Evolutionary conservation across 352 stramenopile genomes (phyloP).

Genomic region (Phytophthora hybrid): DNA sequence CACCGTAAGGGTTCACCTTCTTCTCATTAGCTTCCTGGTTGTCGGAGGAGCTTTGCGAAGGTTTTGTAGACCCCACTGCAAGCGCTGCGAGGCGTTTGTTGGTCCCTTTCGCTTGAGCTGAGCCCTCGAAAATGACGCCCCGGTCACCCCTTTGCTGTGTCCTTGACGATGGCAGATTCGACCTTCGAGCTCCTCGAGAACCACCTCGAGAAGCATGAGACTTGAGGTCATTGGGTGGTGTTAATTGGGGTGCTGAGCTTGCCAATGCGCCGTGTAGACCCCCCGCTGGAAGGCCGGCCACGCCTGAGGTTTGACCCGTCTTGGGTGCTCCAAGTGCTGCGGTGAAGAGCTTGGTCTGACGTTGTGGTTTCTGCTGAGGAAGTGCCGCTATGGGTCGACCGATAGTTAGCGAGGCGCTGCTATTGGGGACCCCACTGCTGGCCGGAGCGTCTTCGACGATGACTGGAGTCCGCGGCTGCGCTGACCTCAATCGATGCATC

Average conservation of each 20-base stretch:
- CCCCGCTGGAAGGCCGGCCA: constrained; percentile 7
- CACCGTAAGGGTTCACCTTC: background rate
- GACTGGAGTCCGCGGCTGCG: constrained; percentile 19
- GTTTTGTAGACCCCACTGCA: background rate
- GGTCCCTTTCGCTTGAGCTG: constrained; percentile 1
- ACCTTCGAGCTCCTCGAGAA: constrained; percentile 7
- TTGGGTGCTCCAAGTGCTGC: constrained; percentile 5
- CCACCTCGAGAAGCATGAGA: constrained; percentile 4
- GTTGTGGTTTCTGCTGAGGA: constrained; percentile 13
- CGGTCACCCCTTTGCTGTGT: constrained; percentile 12
- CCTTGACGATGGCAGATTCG: constrained; percentile 21
- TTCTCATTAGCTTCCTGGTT: constrained; percentile 4
- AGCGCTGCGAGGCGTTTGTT: constrained; percentile 19
- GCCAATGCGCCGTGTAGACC: constrained; percentile 2
- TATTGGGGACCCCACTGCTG: background rate
- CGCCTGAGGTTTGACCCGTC: background rate
- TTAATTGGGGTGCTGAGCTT: constrained; percentile 17
- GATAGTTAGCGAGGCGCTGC: constrained; percentile 11
- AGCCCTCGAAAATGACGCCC: constrained; percentile 22
- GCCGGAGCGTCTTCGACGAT: constrained; percentile 16
- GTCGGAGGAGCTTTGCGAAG: background rate
- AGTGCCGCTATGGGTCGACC: background rate
- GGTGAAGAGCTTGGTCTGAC: constrained; percentile 12
- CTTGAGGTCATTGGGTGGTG: constrained; percentile 4
- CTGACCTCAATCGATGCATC: constrained; percentile 27